Percentiles rank a stretch among this genome's conserved stretches.
Evolutionary conservation across 2,329 filamentous ascomycete genomes (phyloP).

Genomic region (Paramyrothecium sp.): DNA sequence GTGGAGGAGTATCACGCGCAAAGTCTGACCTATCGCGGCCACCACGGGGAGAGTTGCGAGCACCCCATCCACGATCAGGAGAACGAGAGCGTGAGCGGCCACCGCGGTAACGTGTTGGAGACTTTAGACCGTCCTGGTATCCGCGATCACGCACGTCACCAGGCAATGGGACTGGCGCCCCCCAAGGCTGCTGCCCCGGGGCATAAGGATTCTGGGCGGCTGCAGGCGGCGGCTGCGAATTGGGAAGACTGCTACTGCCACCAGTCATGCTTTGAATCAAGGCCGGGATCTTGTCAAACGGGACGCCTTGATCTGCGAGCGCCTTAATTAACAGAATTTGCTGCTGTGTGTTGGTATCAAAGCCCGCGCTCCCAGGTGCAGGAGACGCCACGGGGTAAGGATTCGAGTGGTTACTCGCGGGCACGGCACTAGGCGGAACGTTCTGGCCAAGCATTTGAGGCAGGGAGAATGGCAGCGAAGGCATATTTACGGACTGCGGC

Average conservation of each 20-base stretch:
- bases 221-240: slow-evolving; percentile 35
- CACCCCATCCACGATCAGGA: slow-evolving; percentile 71
- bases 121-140: slow-evolving; percentile 59
- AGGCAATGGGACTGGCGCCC: slow-evolving; percentile 21
- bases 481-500: slow-evolving; percentile 60
- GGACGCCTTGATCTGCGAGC: slow-evolving; percentile 71
- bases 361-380: slow-evolving; percentile 26
- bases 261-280: slow-evolving; percentile 54
- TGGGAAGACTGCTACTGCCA: slow-evolving; percentile 29
- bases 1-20: slow-evolving; percentile 65
- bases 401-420: slow-evolving; percentile 25
- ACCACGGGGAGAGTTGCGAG: slow-evolving; percentile 62
- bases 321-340: slow-evolving; percentile 75
- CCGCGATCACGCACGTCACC: slow-evolving; percentile 55
- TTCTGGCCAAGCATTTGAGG: slow-evolving; percentile 32
- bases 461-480: slow-evolving; percentile 41
- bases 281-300: slow-evolving; percentile 71
- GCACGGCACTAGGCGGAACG: slow-evolving; percentile 27
- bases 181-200: slow-evolving; percentile 29
- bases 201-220: slow-evolving; percentile 43
- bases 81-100: slow-evolving; percentile 76
- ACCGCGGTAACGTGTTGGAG: slow-evolving; percentile 55
- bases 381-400: slow-evolving; percentile 20
- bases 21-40: slow-evolving; percentile 70
- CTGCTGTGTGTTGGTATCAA: slow-evolving; percentile 61